Base-by-base conservation (phyloP, 495 filamentous ascomycete species). In the Hyaloscypha finlandica region DNA sequence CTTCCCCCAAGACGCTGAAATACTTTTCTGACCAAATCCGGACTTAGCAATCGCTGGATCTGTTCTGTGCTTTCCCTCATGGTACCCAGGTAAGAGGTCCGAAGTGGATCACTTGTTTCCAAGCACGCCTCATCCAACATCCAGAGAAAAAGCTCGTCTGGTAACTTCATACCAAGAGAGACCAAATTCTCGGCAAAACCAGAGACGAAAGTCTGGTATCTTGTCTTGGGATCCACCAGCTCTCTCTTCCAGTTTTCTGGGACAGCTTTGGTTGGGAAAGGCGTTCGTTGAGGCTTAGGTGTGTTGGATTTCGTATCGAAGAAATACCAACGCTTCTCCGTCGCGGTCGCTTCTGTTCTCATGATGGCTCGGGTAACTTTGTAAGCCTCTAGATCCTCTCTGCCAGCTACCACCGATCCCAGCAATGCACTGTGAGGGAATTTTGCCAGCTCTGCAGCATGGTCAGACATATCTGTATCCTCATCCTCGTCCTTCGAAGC, bases 91-190 rank as follows among this genome's bases (percentile, higher is more conserved):
- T 94, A 95, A 60, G 89, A 86, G 53, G 82, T 74, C 63, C 87
- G 84, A 37, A 95, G 77, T 64, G 85, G 85, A 33, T 85, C 84
- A 48, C 83, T 83, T 51, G 77, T 78, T 70, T 92, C 89, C 12
- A 78, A 72, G 57, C 85, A 83, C n/a, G 89, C 80, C 68, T 92
- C 86, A 51, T 87, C 78, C 12, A 96, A 78, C 3, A 94, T 83
- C 93, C 93, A 97, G 22, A 80, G 58, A 29, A 92, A 81, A 22
- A 96, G 71, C 63, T 92, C 87, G 61, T 93, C 86, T 2, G 93
- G 88, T 6, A 95, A 77, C 16, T 76, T 60, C 31, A 75, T 76
- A 42, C 79, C 76, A 64, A 81, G 81, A 20, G 74, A 73, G 32
- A 89, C 78, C 22, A 90, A 83, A 66, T 87, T 81, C 67, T 86